phyloP scores from a whole-genome alignment of 345 rosid genomes.

The Aquilaria sinensis region DNA sequence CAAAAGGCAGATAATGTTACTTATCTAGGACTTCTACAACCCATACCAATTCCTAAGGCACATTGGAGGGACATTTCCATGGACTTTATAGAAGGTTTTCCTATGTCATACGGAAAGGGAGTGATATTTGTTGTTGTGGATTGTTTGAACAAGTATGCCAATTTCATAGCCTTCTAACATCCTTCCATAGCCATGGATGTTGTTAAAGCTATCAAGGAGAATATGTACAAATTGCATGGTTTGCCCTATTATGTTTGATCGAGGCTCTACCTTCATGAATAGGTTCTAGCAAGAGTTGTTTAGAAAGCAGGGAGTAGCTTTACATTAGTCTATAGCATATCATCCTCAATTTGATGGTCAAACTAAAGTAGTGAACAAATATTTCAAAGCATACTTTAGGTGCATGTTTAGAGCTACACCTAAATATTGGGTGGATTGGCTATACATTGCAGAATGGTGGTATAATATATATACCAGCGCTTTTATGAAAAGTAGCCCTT shows the following conservation, averaged over 20 bases:
- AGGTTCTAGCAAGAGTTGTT: not conserved
- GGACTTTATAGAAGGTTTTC: constrained; percentile 8
- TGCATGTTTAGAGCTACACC: not conserved
- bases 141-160: not conserved
- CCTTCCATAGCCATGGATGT: not conserved
- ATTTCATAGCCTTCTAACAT: not conserved
- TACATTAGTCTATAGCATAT: not conserved
- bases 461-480: not conserved
- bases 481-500: not conserved
- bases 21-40: not conserved
- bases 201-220: not conserved
- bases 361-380: not conserved
- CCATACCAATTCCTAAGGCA: not conserved
- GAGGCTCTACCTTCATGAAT: not conserved
- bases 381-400: not conserved
- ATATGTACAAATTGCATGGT: not conserved
- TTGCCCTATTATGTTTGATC: not conserved
- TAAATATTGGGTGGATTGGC: not conserved
- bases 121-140: not conserved
- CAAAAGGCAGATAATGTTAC: too few species aligned
- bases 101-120: not conserved
- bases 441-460: not conserved
- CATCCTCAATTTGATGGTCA: not conserved
- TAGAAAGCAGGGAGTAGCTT: not conserved
- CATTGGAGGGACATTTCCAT: not conserved